Percentiles rank a stretch among this genome's conserved stretches.
phyloP scores from a whole-genome alignment of 331 rosid genomes.

The Malus hybrid region DNA sequence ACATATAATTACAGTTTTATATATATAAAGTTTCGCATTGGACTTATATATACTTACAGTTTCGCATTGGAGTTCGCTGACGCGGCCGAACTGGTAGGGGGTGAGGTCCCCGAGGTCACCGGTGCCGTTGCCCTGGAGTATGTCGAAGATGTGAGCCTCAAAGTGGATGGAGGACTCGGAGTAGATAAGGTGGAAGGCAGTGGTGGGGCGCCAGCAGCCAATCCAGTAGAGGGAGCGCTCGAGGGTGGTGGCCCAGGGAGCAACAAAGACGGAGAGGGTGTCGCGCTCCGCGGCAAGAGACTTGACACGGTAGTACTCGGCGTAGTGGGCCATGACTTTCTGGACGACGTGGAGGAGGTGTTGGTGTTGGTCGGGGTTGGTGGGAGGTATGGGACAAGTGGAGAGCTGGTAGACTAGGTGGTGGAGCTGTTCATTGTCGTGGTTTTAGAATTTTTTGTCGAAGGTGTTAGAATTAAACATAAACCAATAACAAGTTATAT shows the following conservation, averaged over 20 bases:
- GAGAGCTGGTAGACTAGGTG: slow-evolving; percentile 34
- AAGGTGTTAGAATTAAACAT: too few species aligned
- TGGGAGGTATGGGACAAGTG: slow-evolving; percentile 16
- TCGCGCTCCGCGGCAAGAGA: slow-evolving; percentile 40
- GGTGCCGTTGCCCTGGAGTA: slow-evolving; percentile 55
- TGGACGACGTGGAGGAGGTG: slow-evolving; percentile 23
- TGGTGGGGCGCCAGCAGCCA: slow-evolving; percentile 87
- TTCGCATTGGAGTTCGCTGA: slow-evolving; percentile 70
- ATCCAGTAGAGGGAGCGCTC: slow-evolving; percentile 85
- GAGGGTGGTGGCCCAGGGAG: slow-evolving; percentile 69
- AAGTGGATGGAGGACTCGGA: slow-evolving; percentile 70
- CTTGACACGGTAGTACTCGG: slow-evolving; percentile 45
- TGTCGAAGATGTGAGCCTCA: slow-evolving; percentile 60
- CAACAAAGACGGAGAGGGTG: slow-evolving; percentile 30
- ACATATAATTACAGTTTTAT: too few species aligned
- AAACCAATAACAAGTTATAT: too few species aligned
- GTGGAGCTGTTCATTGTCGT: slow-evolving; percentile 15
- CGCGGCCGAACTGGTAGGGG: slow-evolving; percentile 49
- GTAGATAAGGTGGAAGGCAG: slow-evolving; percentile 68
- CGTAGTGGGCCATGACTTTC: slow-evolving; percentile 50
- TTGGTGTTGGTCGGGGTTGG: slow-evolving; percentile 14
- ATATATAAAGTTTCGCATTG: too few species aligned
- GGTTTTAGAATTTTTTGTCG: neutral
- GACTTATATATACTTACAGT: slow-evolving; percentile 15
- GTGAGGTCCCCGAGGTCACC: slow-evolving; percentile 94